Base-by-base conservation (phyloP, 106 monocot genomes). In the Platanthera zijinensis region DNA sequence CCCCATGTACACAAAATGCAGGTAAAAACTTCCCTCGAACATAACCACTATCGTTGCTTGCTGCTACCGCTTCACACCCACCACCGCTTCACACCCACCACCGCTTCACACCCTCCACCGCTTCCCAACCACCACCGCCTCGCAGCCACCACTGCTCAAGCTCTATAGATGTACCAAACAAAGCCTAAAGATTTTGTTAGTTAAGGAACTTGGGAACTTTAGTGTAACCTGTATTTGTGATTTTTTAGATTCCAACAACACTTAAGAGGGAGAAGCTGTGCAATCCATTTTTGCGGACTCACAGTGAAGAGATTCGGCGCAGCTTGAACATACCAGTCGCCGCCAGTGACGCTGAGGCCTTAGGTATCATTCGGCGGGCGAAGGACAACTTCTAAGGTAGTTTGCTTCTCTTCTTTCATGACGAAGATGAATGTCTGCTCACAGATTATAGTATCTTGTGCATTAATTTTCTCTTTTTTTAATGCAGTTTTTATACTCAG, bases 231-330 rank as follows among this genome's bases (percentile, higher is more conserved):
- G 39, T 39, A 56, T 15, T n/a, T 15, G 9, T 70, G 49, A 12
- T 80, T 32, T 56, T 7, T 30, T 81, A 96, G 95, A 84, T 96
- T 79, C 95, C 95, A 70, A 96, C 95, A 57, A 96, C 95, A 72
- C 50, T 96, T 54, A 85, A 77, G 78, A 90, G 84, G 74, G 95
- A 96, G 75, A 96, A 90, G 48, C 47, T 79, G 66, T 90, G 90
- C 77, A 96, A 96, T 85, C 95, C 95, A 48, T 96, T 96, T 75
- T 74, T 96, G 73, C 86, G 95, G 52, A 89, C 90, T 8, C 84
- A 84, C 13, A 92, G 90, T 78, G 50, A 72, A 28, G 92, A 92
- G 77, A 96, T 96, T 72, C 83, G 92, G 28, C 77, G 54, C 51
- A 84, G 45, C n/a, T 77, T 96, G 71, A 85, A 75, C 8, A 96